These are phyloP conservation scores for Sphenostylis stenocarpa DNA, from an alignment of 306 rosid species.

Conservation along the genomic window DNA sequence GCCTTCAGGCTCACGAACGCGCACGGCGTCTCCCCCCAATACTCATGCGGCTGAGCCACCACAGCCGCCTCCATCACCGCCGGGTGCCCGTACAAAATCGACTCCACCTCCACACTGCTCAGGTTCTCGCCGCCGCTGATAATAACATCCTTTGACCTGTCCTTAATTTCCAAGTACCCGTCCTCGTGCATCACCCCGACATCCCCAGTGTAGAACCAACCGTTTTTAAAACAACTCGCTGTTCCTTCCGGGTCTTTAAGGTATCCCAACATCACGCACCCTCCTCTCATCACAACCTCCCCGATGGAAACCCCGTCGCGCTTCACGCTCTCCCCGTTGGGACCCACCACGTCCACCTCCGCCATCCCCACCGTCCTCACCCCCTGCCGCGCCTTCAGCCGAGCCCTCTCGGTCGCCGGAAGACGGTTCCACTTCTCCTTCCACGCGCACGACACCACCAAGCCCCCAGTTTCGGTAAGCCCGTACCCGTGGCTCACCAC, in stretches of 20 bases:
- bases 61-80: constrained; percentile 73
- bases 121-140: constrained; percentile 82
- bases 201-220: constrained; percentile 76
- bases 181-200: constrained; percentile 73
- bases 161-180: constrained; percentile 73
- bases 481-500: constrained; percentile 67
- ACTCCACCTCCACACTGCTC: constrained; percentile 81
- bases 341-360: constrained; percentile 53
- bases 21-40: constrained; percentile 84
- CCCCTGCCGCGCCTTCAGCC: constrained; percentile 71
- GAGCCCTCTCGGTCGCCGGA: constrained; percentile 63
- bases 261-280: constrained; percentile 63
- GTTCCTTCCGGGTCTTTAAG: constrained; percentile 56
- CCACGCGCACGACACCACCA: constrained; percentile 65
- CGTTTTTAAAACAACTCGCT: constrained; percentile 38
- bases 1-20: constrained; percentile 64
- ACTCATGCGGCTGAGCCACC: constrained; percentile 68
- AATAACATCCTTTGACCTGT: constrained; percentile 71
- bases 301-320: constrained; percentile 51
- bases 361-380: constrained; percentile 52
- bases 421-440: constrained; percentile 56
- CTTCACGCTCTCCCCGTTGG: constrained; percentile 39
- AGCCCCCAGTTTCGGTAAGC: constrained; percentile 54
- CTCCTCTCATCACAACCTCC: constrained; percentile 60
- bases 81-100: constrained; percentile 52